Evolutionary conservation across 164 flowering plant species (phyloP).

Genomic region (Tetracentron sinense): DNA sequence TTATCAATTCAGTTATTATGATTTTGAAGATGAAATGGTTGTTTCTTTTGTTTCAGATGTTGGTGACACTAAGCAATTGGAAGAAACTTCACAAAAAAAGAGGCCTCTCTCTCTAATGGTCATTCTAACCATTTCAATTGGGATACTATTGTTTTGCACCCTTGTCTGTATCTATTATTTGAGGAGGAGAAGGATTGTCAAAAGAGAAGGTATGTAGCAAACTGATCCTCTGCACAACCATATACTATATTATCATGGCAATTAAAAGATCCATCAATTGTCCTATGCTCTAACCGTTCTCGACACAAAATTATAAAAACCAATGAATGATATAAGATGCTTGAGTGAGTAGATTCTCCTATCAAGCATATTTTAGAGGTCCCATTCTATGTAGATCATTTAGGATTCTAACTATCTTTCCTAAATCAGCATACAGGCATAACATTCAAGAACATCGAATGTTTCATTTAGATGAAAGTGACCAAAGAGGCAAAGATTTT

Average conservation of each 20-base stretch:
- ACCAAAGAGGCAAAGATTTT: constrained; percentile 15
- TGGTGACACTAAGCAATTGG: not conserved
- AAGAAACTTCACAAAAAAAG: not conserved
- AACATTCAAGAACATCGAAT: constrained; percentile 6
- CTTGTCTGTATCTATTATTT: not conserved
- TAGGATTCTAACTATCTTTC: not conserved
- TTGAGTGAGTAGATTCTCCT: too few relatives aligned
- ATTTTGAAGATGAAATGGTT: too few relatives aligned
- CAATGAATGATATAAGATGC: too few relatives aligned
- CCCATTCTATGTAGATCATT: too few relatives aligned
- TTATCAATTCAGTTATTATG: not conserved
- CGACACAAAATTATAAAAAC: too few relatives aligned
- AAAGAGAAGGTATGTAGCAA: constrained; percentile 19
- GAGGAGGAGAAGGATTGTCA: constrained; percentile 1
- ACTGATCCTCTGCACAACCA: too few relatives aligned
- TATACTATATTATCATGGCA: too few relatives aligned
- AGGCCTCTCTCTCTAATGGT: not conserved
- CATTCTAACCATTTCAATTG: not conserved
- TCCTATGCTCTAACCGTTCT: too few relatives aligned
- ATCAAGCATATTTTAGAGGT: too few relatives aligned
- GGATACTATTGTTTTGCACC: not conserved
- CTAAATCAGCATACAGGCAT: not conserved
- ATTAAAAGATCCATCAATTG: too few relatives aligned
- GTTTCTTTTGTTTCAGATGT: not conserved
- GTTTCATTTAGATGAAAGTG: constrained; percentile 19